Evolutionary conservation across 805 yeast genomes (phyloP).

Genomic region (Cyberlindnera meyerae): DNA sequence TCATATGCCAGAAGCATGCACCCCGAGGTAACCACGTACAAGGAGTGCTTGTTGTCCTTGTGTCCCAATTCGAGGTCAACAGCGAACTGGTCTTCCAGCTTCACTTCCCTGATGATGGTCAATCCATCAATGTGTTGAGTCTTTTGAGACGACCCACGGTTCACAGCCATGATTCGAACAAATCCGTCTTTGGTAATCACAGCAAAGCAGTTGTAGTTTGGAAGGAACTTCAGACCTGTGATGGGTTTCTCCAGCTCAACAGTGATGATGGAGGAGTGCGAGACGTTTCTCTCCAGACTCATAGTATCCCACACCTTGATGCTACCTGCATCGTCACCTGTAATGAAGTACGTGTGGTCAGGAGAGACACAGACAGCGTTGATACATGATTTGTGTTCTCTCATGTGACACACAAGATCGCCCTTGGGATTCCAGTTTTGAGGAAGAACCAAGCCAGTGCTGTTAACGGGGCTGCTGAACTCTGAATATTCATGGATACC

Average conservation of each 20-base stretch:
- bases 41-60: slow-evolving; percentile 32
- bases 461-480: slow-evolving; percentile 44
- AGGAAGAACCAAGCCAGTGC: slow-evolving; percentile 4
- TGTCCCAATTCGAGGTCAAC: slow-evolving; percentile 39
- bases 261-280: slow-evolving; percentile 43
- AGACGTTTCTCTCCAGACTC: slow-evolving; percentile 58
- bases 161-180: slow-evolving; percentile 34
- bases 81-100: slow-evolving; percentile 39
- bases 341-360: slow-evolving; percentile 59
- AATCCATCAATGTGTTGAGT: slow-evolving; percentile 17
- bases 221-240: slow-evolving; percentile 45
- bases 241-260: slow-evolving; percentile 47
- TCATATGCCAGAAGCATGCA: slow-evolving; percentile 52
- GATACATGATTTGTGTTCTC: slow-evolving; percentile 59
- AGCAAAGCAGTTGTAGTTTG: slow-evolving; percentile 52
- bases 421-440: slow-evolving; percentile 42
- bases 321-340: slow-evolving; percentile 73
- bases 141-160: slow-evolving; percentile 25
- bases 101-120: slow-evolving; percentile 37
- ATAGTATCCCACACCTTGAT: slow-evolving; percentile 75
- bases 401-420: slow-evolving; percentile 53
- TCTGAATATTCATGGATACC: slow-evolving; percentile 56
- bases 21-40: slow-evolving; percentile 49
- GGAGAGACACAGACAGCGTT: slow-evolving; percentile 55
- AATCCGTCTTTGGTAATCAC: slow-evolving; percentile 40